Base-by-base conservation (phyloP, 352 stramenopile genomes). In the Globisporangium polare region DNA sequence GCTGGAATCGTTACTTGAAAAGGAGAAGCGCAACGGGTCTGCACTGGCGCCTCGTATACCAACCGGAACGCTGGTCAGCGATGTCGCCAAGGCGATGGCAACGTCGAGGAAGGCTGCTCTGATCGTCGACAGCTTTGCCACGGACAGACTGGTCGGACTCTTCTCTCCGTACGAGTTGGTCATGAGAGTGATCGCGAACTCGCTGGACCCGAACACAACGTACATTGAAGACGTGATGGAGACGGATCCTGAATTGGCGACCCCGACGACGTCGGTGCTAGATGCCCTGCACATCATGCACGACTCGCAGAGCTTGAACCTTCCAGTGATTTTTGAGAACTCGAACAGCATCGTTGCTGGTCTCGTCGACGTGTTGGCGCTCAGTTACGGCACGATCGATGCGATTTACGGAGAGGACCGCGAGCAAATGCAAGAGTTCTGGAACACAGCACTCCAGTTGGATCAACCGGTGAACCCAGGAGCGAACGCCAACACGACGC, bases 151-250 rank as follows among this genome's bases (percentile, higher is more conserved):
- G 9, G 82, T 98, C 26, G 97, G 97, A 41, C 88, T 99, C 37
- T 98, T 99, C 64, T 98, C 96, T 15, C 97, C 97, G 29, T 98
- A 98, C 64, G 97, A 99, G 69, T 81, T 99, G 67, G 95, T 99
- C 68, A 92, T 94, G 49, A 89, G 97, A 53, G 96, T 98, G 39
- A 90, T 99, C 64, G 92, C 95, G 0, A 97, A 94, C 68, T 85
- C 85, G n/a, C 67, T 98, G 17, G 83, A 97, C 51, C 79, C 96
- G 17, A 74, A 94, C 39, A 80, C 75, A 4, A 99, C 95, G 37
- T 77, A 78, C 45, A 82, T 99, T 10, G 87, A 88, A 53, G 80
- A 92, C 58, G 95, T 99, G 2, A 96, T 96, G 88, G 69, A 89
- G 31, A 87, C 71, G n/a, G 88, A 96, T 63, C 88, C 88, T 3